Conservation (phyloP, 345 rosid genomes). For the Corchorus capsularis region DNA sequence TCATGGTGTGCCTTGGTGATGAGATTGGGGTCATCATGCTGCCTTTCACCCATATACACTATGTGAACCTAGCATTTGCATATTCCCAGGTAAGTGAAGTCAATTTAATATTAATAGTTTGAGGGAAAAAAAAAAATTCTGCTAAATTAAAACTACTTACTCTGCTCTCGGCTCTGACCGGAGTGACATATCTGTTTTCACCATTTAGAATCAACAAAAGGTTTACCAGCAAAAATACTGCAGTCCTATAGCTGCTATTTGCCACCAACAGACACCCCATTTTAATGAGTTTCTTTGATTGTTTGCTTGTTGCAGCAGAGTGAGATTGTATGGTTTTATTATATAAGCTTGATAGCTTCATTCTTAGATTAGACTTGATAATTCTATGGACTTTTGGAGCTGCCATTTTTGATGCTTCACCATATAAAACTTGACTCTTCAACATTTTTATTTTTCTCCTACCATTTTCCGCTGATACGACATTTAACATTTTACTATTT, state of each 20-base stretch:
- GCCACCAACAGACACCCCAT: background rate
- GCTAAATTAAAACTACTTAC: background rate
- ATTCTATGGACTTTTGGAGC: background rate
- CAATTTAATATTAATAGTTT: background rate
- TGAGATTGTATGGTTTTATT: background rate
- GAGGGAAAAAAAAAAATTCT: background rate
- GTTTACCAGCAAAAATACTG: background rate
- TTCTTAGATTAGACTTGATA: background rate
- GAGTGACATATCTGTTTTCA: background rate
- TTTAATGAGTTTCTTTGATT: background rate
- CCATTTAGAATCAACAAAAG: background rate
- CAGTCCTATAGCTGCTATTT: background rate
- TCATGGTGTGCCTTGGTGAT: background rate
- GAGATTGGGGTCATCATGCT: background rate
- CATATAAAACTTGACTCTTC: background rate
- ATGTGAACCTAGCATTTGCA: background rate
- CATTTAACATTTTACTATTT: background rate
- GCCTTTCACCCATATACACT: constrained; percentile 10
- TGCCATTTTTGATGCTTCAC: background rate
- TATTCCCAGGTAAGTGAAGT: too few relatives aligned
- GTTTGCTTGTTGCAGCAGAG: background rate
- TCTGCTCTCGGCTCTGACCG: background rate
- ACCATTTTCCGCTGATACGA: background rate
- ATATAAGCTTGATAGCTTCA: background rate
- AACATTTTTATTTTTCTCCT: background rate